Evolutionary conservation across 1,284 basidiomycete species (phyloP).

Genomic region (Exobasidium cylindrosporum): DNA sequence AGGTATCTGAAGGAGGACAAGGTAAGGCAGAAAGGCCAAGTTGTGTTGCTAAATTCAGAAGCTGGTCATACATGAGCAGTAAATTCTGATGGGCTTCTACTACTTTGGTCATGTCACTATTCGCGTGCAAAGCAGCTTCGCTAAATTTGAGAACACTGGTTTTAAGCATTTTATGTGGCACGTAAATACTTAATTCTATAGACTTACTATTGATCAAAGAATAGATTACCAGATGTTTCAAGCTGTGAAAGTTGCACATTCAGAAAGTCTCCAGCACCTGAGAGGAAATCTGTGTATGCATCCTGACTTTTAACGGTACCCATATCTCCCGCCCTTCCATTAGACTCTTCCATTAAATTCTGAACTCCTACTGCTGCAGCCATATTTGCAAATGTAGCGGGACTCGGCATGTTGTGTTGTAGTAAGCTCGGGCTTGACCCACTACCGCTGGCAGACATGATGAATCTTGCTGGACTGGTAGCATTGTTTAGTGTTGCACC

Average conservation of each 20-base stretch:
- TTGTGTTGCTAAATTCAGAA: neutral
- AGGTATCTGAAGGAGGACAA: neutral
- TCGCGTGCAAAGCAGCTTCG: neutral
- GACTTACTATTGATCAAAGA: constrained; percentile 1
- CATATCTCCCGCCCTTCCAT: neutral
- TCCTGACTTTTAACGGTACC: neutral
- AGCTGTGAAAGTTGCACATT: neutral
- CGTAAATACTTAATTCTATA: neutral
- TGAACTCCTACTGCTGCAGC: constrained; percentile 1
- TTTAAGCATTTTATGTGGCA: neutral
- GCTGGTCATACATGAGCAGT: neutral
- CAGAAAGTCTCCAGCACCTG: neutral
- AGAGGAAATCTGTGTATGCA: neutral
- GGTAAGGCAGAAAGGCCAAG: neutral
- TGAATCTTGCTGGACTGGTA: neutral
- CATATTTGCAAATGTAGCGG: constrained; percentile 6
- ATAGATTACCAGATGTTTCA: neutral
- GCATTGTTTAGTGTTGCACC: neutral
- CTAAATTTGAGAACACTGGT: neutral
- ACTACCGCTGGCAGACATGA: neutral
- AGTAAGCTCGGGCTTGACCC: neutral
- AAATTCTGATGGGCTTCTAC: neutral
- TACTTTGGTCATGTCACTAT: neutral
- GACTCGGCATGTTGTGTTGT: neutral
- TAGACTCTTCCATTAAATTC: neutral